Evolutionary conservation across 2,329 filamentous ascomycete species (phyloP), one percentile per base, ranked within the genome.

Genomic region (Phaeosphaeriaceae sp.): DNA sequence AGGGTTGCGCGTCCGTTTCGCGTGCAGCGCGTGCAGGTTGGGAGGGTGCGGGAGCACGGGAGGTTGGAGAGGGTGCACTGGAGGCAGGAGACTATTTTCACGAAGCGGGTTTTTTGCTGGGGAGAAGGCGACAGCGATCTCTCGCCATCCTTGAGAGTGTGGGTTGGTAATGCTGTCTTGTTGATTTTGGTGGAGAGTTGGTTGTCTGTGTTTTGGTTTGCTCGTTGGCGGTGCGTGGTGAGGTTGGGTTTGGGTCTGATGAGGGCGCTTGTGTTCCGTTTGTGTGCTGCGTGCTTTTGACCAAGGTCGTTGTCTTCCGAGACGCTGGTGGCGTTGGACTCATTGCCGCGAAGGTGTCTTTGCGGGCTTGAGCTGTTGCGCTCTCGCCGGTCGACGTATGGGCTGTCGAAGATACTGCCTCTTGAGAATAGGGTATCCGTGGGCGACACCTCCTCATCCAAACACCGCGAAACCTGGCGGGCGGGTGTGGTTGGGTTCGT

Each of bases 11-110:
- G 11, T 2, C 53, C 60, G 5, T 57, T 48, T 2, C 70, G 58
- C 6, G 38, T 43, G 44, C 70, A 72, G 6, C 70, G 66, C 0
- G 59, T 56, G 41, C 68, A 73, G 28, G 42, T 17, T 0, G 70
- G 67, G 7, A 51, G 40, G 1, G 58, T 68, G 20, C 67, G 55
- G 0, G 67, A 71, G 46, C 70, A 73, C 7, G 61, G 60, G 2
- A 73, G 56, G 2, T 42, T 30, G 1, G 52, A 42, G 16, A 65
- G 55, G 1, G 51, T 61, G 52, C 70, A 73, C 49, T 71, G 66
- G 0, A 65, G 52, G 16, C 70, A 73, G 3, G 68, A 70, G 6
- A 58, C 61, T 5, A 72, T 33, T 23, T 39, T 60, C 1, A 68
- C 51, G n/a, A 64, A 50, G 51, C 1, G 54, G 48, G 6, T 28